Base-by-base conservation (phyloP, 2,329 filamentous ascomycete species). In the Byssochlamys sp. region DNA sequence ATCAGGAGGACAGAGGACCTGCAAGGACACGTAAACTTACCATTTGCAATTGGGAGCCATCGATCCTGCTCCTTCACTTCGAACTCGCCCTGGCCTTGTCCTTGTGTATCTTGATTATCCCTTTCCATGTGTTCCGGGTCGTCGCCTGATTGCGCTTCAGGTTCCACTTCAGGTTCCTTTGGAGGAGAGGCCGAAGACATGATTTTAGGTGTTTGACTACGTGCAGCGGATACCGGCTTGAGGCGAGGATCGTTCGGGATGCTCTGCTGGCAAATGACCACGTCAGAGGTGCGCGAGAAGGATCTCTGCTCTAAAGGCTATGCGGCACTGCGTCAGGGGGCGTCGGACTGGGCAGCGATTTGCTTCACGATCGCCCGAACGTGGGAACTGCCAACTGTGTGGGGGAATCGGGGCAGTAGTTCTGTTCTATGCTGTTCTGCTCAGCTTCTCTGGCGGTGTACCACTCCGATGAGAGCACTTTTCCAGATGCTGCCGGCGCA, bases 21-120 rank as follows among this genome's bases (percentile, higher is more conserved):
- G 71, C 68, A 73, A 69, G 69, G 66, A 67, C 65, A 69, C 65
- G 67, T 62, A 65, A 77, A 94, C 94, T 84, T 84, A 99, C 94
- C 94, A 91, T 99, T 99, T 80, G 94, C 94, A 84, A 99, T 99
- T 75, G 94, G 94, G 75, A 99, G 84, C 94, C 94, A 99, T 82
- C 94, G 83, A 79, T 99, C 94, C 79, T 99, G 94, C 79, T 99
- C 94, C 83, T 97, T 97, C 77, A 97, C 92, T 79, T 97, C 92
- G 75, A 96, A 96, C 80, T 97, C 92, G 77, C 90, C 85, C 77
- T 88, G 82, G 75, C 83, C 87, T 76, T 82, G 82, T 75, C 82
- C 81, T 80, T 90, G 87, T 85, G 82, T 80, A 75, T 91, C 89
- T 80, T 75, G 74, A 59, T 77, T 73, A 59, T 77, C 76, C 67